These are phyloP conservation scores for Alternaria arbusti DNA, from an alignment of 2,329 filamentous ascomycete genomes.

Conservation along the genomic window DNA sequence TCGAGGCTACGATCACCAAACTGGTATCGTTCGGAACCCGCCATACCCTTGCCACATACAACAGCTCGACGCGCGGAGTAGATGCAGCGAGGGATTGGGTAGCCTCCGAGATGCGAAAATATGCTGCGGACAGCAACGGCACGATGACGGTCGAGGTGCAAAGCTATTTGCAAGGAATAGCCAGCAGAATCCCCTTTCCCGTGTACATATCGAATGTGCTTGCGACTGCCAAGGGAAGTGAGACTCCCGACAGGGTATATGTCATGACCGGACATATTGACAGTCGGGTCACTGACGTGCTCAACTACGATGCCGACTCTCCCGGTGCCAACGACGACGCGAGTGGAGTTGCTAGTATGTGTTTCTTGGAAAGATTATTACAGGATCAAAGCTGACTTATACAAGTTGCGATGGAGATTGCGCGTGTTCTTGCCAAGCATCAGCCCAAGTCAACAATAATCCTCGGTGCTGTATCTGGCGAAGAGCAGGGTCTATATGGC, in stretches of 20 bases:
- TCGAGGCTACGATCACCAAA: slow-evolving; percentile 60
- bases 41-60: slow-evolving; percentile 63
- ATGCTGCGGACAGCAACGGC: slow-evolving; percentile 58
- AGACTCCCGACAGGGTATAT: slow-evolving; percentile 57
- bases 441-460: slow-evolving; percentile 61
- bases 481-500: slow-evolving; percentile 64
- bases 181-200: slow-evolving; percentile 57
- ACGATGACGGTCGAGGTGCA: slow-evolving; percentile 59
- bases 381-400: slow-evolving; percentile 6
- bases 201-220: slow-evolving; percentile 61
- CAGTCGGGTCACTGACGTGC: slow-evolving; percentile 57
- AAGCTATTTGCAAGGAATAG: slow-evolving; percentile 59
- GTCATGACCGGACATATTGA: slow-evolving; percentile 65
- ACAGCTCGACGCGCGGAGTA: slow-evolving; percentile 59
- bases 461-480: slow-evolving; percentile 63
- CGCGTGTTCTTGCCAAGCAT: slow-evolving; percentile 58
- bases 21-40: slow-evolving; percentile 64
- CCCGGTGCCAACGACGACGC: slow-evolving; percentile 67
- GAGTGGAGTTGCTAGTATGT: slow-evolving; percentile 57
- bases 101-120: slow-evolving; percentile 56
- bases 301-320: slow-evolving; percentile 60
- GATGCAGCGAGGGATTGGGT: slow-evolving; percentile 66
- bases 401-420: slow-evolving; percentile 61
- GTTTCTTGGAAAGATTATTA: background rate
- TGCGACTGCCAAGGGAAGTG: slow-evolving; percentile 57